These are phyloP conservation scores for Penicillium soppii DNA, from an alignment of 495 filamentous ascomycete genomes.

Conservation along the genomic window DNA sequence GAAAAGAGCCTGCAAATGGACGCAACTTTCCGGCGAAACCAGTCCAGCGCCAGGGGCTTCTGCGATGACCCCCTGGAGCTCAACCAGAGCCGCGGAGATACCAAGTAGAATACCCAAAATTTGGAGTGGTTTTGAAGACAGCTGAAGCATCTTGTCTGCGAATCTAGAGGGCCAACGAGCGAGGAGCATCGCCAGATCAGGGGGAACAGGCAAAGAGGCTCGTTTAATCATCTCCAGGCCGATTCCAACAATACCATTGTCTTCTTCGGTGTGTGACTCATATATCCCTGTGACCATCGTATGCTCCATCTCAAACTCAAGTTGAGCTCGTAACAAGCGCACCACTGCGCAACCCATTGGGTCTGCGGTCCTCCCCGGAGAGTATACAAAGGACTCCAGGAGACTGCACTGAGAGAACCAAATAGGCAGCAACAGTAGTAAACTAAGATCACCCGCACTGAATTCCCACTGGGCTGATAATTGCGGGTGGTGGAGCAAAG, in stretches of 20 bases:
- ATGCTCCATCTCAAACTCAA: conserved; percentile 29
- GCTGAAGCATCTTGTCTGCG: conserved; percentile 24
- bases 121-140: conserved; percentile 19
- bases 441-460: too few species aligned
- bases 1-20: too few species aligned
- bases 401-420: conserved; percentile 39
- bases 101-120: conserved; percentile 25
- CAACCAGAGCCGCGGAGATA: conserved; percentile 20
- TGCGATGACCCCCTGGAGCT: conserved; percentile 21
- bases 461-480: too few species aligned
- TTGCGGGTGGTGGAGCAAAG: too few species aligned
- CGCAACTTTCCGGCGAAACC: conserved; percentile 17
- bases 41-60: conserved; percentile 7
- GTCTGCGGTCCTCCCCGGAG: conserved; percentile 26
- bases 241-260: conserved; percentile 28
- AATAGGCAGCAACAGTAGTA: too few species aligned
- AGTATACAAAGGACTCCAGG: conserved; percentile 28
- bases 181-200: conserved; percentile 18
- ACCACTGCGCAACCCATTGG: conserved; percentile 24
- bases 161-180: conserved; percentile 25
- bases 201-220: conserved; percentile 15
- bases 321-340: conserved; percentile 34
- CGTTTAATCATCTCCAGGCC: conserved; percentile 30
- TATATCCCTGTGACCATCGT: conserved; percentile 30
- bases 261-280: conserved; percentile 20